Percentiles rank a stretch among this genome's conserved stretches.
These are phyloP conservation scores for Eimeria necatrix DNA, from an alignment of 169 alveolate genomes.

Conservation along the genomic window DNA sequence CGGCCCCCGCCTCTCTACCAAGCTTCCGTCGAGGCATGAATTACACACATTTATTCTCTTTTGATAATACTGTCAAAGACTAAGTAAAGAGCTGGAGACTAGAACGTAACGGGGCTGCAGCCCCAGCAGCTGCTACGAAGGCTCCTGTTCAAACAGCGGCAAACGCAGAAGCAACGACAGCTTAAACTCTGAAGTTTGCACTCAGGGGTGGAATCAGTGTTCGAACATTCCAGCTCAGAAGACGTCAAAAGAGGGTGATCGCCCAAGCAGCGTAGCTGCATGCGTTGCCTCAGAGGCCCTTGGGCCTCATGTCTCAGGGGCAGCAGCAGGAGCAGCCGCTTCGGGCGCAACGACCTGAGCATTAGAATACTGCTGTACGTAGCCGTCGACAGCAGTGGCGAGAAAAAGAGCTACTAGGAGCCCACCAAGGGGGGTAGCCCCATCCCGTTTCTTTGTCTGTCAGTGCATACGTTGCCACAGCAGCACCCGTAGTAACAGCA, in stretches of 20 bases:
- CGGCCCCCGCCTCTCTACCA: too few relatives aligned
- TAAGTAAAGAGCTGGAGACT: too few relatives aligned
- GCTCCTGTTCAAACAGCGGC: neutral
- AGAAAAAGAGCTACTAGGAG: too few relatives aligned
- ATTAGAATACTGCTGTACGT: neutral
- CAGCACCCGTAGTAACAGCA: neutral
- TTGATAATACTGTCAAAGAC: too few relatives aligned
- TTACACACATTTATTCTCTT: too few relatives aligned
- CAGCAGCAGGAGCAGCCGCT: neutral
- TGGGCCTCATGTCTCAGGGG: neutral
- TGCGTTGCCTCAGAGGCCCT: neutral
- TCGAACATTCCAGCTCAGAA: neutral
- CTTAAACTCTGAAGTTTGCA: neutral
- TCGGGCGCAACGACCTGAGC: neutral
- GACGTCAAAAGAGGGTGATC: neutral
- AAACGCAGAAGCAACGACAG: neutral
- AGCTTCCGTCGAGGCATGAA: too few relatives aligned
- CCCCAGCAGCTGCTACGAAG: neutral
- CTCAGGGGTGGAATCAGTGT: neutral
- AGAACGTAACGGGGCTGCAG: too few relatives aligned
- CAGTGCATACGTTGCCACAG: neutral
- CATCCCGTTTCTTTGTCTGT: neutral
- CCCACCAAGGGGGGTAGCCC: too few relatives aligned
- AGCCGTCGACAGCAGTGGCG: neutral
- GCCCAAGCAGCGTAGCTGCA: neutral